A percentile compares a stretch with the other conserved stretches of the same genome.
Evolutionary conservation across 768 basidiomycete genomes (phyloP).

Genomic region (Amanita thiersii): DNA sequence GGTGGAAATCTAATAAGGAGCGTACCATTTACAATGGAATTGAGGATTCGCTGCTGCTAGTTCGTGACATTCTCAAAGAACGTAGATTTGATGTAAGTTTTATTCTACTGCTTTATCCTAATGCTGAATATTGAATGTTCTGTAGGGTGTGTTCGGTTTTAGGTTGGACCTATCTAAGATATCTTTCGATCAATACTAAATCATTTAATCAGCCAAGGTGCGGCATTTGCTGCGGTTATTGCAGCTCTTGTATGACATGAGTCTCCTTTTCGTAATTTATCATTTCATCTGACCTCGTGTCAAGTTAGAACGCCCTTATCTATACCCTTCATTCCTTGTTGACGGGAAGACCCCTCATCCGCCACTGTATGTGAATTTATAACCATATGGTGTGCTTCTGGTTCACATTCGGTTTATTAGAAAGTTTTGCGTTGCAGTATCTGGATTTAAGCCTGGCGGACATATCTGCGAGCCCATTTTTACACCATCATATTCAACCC

Average conservation of each 20-base stretch:
- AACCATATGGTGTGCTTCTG: background rate
- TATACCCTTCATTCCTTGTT: constrained; percentile 51
- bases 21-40: constrained; percentile 47
- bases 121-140: constrained; percentile 8
- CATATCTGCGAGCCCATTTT: constrained; percentile 44
- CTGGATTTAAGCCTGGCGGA: constrained; percentile 56
- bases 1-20: constrained; percentile 58
- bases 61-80: constrained; percentile 50
- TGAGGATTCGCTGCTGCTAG: constrained; percentile 41
- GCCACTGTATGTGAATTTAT: constrained; percentile 48
- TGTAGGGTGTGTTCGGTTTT: constrained; percentile 73
- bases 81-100: constrained; percentile 58
- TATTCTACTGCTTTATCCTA: constrained; percentile 7
- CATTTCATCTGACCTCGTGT: background rate
- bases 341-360: constrained; percentile 63
- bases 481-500: constrained; percentile 48
- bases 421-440: constrained; percentile 66
- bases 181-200: constrained; percentile 4
- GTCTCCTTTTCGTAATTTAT: constrained; percentile 2
- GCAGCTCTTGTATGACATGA: constrained; percentile 50
- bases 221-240: constrained; percentile 63
- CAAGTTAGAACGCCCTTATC: constrained; percentile 32
- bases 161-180: constrained; percentile 33
- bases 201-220: constrained; percentile 54
- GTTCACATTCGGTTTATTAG: constrained; percentile 23